These are phyloP conservation scores for Echites panduratus DNA, from an alignment of 257 asterid species.

Conservation along the genomic window DNA sequence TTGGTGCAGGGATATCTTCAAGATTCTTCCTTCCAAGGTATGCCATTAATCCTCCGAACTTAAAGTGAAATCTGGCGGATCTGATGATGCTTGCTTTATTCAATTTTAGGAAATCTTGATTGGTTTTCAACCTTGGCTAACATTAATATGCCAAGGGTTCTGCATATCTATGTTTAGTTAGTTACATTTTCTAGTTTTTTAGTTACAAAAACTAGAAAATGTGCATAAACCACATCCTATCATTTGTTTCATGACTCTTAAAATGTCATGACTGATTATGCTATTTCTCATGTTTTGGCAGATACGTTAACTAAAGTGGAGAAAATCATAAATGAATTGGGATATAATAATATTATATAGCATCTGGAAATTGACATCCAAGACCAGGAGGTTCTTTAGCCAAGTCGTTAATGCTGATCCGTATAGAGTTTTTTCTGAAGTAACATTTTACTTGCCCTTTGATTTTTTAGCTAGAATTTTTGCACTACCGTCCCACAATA, in stretches of 20 bases:
- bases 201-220: background rate
- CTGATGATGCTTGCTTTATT: background rate
- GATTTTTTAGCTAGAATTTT: background rate
- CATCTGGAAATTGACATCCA: slow-evolving; percentile 5
- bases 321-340: slow-evolving; percentile 55
- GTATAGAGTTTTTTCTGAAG: background rate
- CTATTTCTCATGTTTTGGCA: slow-evolving; percentile 29
- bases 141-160: background rate
- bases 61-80: background rate
- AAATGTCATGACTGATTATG: background rate
- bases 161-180: background rate
- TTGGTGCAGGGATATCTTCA: slow-evolving; percentile 64
- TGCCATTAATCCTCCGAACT: slow-evolving; percentile 3
- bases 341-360: slow-evolving; percentile 36
- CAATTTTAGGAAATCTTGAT: background rate
- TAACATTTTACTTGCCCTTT: background rate
- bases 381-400: background rate
- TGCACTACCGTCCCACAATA: background rate
- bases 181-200: no score
- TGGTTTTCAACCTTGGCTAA: background rate
- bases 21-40: slow-evolving; percentile 69
- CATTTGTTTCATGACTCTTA: background rate
- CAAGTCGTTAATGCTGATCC: background rate
- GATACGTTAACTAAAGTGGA: slow-evolving; percentile 68
- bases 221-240: background rate